Evolutionary conservation across 306 rosid species (phyloP), one percentile per base, ranked within the genome.

Genomic region (Crataegus laevigata): DNA sequence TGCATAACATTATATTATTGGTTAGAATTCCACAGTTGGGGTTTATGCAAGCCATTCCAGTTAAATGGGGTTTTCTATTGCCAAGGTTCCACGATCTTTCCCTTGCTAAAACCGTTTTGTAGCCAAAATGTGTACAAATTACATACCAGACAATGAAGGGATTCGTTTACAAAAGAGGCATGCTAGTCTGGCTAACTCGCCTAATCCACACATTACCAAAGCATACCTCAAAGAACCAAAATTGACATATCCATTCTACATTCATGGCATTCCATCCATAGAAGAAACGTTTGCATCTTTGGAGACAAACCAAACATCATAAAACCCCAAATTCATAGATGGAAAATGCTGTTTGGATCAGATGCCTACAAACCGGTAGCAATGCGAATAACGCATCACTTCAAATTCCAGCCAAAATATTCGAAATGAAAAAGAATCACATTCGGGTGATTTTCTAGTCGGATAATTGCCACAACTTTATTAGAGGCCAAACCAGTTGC

Each of bases 401-500:
- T 50, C 75, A 42, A 28, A 70, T 51, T 60, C 15, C 36, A 5
- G 66, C n/a, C 66, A 26, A 60, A 26, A 2, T 15, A 13, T 29
- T 19, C 22, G 30, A 36, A 36, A 22, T 55, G 52, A 24, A 57
- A 17, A 3, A 62, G 12, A 25, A 14, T 21, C 59, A 19, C 8
- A 3, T 12, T 50, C 1, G 14, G 29, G 19, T 70, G 74, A 70
- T 11, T 34, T 55, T 40, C 50, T 12, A 54, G 15, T 26, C 19
- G 22, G n/a, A 62, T 6, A 73, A 69, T 43, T 68, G 11, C 43
- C 73, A 4, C 29, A 69, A 42, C 4, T 34, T 59, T 66, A 73
- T 68, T 77, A 36, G 54, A 47, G 65, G 79, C 83, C 76, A 78
- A 63, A 69, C 65, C 13, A 71, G 78, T 71, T 77, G 84, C 88